Evolutionary conservation across 139 green algal species (phyloP).

Genomic region (Astrephomene gubernaculifera): DNA sequence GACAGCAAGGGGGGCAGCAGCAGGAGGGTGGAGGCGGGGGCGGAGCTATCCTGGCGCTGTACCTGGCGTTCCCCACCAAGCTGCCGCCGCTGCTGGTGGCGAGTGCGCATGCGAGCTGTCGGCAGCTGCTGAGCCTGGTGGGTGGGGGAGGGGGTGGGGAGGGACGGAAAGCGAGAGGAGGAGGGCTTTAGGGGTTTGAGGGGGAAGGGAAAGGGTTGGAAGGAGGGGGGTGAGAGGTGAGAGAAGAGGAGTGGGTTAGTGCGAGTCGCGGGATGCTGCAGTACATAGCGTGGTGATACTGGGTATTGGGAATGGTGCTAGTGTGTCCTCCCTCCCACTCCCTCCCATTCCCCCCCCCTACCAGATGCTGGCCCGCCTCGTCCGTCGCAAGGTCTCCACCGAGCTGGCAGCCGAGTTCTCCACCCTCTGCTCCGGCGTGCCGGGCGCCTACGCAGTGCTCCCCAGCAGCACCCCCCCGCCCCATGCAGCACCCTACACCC

Average conservation of each 20-base stretch:
- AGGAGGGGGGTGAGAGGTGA: too few relatives aligned
- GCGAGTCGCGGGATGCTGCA: too few relatives aligned
- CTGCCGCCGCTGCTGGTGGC: constrained; percentile 24
- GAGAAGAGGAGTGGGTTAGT: too few relatives aligned
- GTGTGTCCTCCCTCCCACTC: neutral
- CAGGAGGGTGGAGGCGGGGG: too few relatives aligned
- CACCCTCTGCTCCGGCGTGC: constrained; percentile 29
- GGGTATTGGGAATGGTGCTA: too few relatives aligned
- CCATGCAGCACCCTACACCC: neutral
- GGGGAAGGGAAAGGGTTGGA: too few relatives aligned
- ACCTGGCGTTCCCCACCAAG: constrained; percentile 30
- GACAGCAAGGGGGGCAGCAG: neutral
- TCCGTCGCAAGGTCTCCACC: constrained; percentile 1
- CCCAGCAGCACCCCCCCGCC: neutral
- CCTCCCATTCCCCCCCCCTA: neutral
- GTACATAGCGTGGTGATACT: too few relatives aligned
- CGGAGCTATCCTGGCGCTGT: constrained; percentile 17
- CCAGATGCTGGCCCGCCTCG: constrained; percentile 10
- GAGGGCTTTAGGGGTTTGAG: neutral
- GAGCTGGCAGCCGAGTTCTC: neutral
- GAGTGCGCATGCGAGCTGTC: neutral
- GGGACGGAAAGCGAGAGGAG: neutral
- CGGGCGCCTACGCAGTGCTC: constrained; percentile 23
- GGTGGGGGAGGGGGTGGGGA: neutral
- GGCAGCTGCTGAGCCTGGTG: constrained; percentile 18